These are phyloP conservation scores for Stephania yunnanensis DNA, from an alignment of 164 flowering plant species.

Conservation along the genomic window DNA sequence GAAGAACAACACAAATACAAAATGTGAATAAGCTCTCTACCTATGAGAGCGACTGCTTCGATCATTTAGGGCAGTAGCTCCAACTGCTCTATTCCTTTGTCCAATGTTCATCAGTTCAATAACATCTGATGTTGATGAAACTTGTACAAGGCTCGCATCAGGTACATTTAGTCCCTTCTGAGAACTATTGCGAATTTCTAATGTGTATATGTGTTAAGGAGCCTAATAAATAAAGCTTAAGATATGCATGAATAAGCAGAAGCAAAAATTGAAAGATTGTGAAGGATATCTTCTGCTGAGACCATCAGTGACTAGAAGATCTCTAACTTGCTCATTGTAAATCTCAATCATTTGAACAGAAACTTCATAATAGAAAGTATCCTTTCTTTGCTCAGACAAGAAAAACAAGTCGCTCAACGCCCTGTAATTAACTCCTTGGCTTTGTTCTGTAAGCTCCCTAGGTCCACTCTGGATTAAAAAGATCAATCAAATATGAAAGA, in stretches of 20 bases:
- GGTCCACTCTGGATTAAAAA: slow-evolving; percentile 67
- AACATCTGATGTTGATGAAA: slow-evolving; percentile 80
- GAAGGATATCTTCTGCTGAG: slow-evolving; percentile 93
- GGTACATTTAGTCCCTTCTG: slow-evolving; percentile 90
- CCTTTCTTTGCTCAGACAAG: slow-evolving; percentile 78
- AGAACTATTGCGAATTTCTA: slow-evolving; percentile 93
- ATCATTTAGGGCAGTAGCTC: slow-evolving; percentile 94
- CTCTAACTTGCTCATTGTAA: slow-evolving; percentile 98
- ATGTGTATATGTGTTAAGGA: slow-evolving; percentile 57
- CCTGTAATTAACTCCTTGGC: slow-evolving; percentile 87
- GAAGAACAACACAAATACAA: not conserved
- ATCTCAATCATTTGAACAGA: slow-evolving; percentile 98
- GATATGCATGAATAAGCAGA: slow-evolving; percentile 2
- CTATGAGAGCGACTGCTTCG: slow-evolving; percentile 99
- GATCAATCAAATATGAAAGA: slow-evolving; percentile 10
- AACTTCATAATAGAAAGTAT: slow-evolving; percentile 71
- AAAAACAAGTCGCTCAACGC: slow-evolving; percentile 82
- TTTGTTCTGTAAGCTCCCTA: slow-evolving; percentile 70
- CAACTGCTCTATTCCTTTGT: slow-evolving; percentile 84
- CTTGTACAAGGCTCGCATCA: slow-evolving; percentile 87
- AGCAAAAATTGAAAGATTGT: not conserved
- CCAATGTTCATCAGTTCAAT: slow-evolving; percentile 89
- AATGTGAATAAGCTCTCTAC: slow-evolving; percentile 25
- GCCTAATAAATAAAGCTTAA: slow-evolving; percentile 9
- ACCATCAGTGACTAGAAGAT: slow-evolving; percentile 84